A percentile compares a stretch with the other conserved stretches of the same genome.
phyloP scores from a whole-genome alignment of 2,329 filamentous ascomycete species.

The Alternaria arbusti region DNA sequence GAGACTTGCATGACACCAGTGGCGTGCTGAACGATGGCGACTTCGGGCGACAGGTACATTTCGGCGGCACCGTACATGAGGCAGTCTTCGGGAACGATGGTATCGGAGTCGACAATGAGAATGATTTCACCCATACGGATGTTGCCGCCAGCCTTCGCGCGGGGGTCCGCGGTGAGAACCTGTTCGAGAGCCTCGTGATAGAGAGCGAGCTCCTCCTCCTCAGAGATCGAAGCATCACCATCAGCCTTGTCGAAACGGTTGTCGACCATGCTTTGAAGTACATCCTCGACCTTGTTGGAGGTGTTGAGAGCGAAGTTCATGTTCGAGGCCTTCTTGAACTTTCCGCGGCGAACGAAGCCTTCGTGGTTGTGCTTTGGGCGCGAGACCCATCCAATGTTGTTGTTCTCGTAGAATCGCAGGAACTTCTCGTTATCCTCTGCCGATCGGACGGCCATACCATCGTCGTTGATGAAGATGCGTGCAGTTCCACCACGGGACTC shows the following conservation, averaged over 20 bases:
- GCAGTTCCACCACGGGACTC: conserved; percentile 65
- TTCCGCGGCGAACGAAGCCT: conserved; percentile 34
- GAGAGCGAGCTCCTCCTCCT: conserved; percentile 42
- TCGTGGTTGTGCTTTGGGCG: conserved; percentile 51
- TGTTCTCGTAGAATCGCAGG: conserved; percentile 54
- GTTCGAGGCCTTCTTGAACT: conserved; percentile 63
- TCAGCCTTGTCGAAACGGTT: conserved; percentile 25
- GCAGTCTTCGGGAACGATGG: conserved; percentile 67
- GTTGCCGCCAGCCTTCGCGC: conserved; percentile 78
- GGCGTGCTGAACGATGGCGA: conserved; percentile 76
- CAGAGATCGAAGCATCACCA: conserved; percentile 29
- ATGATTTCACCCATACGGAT: conserved; percentile 85
- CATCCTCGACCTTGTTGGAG: conserved; percentile 67
- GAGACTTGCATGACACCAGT: conserved; percentile 74
- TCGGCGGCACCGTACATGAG: conserved; percentile 79
- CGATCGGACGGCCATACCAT: conserved; percentile 67
- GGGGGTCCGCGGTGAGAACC: conserved; percentile 71
- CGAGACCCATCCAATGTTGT: conserved; percentile 57
- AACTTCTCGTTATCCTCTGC: conserved; percentile 51
- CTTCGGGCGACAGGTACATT: conserved; percentile 79
- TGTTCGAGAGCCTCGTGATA: conserved; percentile 58
- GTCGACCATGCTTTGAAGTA: conserved; percentile 60
- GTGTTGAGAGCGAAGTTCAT: conserved; percentile 73
- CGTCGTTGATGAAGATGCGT: conserved; percentile 71
- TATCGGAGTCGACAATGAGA: conserved; percentile 58